Percentiles rank a stretch among this genome's conserved stretches.
Conservation (phyloP, 1,139 yeast species). For the Candida tropicalis region DNA sequence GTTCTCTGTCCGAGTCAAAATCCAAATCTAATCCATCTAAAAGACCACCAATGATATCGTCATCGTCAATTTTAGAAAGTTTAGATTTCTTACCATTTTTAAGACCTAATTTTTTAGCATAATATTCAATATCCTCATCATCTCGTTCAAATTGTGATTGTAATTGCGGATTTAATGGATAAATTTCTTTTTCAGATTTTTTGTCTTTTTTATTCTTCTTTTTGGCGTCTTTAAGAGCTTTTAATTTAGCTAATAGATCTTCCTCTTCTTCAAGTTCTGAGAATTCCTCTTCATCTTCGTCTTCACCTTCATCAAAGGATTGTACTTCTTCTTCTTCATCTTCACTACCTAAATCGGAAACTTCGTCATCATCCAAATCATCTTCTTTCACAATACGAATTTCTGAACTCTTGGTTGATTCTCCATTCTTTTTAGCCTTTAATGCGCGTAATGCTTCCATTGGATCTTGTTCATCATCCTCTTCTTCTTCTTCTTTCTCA, state of each 20-base stretch:
- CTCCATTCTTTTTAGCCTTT: constrained; percentile 22
- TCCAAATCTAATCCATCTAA: constrained; percentile 78
- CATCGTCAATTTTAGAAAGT: constrained; percentile 54
- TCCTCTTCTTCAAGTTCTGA: constrained; percentile 19
- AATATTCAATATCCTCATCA: constrained; percentile 78
- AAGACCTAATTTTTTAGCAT: constrained; percentile 79
- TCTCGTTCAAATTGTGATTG: constrained; percentile 56
- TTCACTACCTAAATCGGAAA: constrained; percentile 17
- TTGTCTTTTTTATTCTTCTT: constrained; percentile 12
- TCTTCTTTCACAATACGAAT: constrained; percentile 26
- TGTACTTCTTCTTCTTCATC: constrained; percentile 17
- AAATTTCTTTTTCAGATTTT: constrained; percentile 14
- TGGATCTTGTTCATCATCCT: constrained; percentile 23
- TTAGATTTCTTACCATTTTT: constrained; percentile 51
- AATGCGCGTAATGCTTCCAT: constrained; percentile 26
- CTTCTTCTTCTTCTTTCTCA: constrained; percentile 10
- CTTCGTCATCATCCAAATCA: constrained; percentile 21
- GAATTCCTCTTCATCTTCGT: constrained; percentile 7
- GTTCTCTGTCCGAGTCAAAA: constrained; percentile 27
- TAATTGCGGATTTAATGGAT: constrained; percentile 37
- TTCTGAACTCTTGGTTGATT: constrained; percentile 18
- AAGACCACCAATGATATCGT: constrained; percentile 72
- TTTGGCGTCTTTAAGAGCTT: constrained; percentile 41
- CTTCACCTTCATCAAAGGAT: constrained; percentile 21
- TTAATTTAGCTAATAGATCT: constrained; percentile 47